Conservation (phyloP, 768 basidiomycete genomes). For the Tricholoma sp. region DNA sequence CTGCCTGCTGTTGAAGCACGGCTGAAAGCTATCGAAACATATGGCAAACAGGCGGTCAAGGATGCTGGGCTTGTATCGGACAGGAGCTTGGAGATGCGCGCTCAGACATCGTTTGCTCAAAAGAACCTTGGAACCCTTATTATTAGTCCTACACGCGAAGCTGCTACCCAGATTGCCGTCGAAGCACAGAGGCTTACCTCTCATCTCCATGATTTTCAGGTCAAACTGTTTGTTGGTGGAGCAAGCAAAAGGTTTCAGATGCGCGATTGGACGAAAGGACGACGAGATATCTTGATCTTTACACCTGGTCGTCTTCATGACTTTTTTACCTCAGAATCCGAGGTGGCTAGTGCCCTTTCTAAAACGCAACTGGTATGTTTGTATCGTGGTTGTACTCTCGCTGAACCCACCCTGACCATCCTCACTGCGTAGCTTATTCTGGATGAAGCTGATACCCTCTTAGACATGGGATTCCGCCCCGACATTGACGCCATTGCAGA, state of each 20-base stretch:
- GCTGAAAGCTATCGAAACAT: constrained; percentile 47
- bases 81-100: constrained; percentile 22
- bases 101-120: constrained; percentile 34
- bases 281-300: constrained; percentile 79
- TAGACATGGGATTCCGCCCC: constrained; percentile 89
- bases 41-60: constrained; percentile 33
- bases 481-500: constrained; percentile 73
- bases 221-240: constrained; percentile 77
- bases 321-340: constrained; percentile 53
- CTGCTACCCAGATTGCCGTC: constrained; percentile 84
- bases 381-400: constrained; percentile 4
- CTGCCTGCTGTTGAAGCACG: constrained; percentile 82
- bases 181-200: constrained; percentile 66
- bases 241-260: constrained; percentile 60
- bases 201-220: constrained; percentile 60
- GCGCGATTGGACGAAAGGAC: constrained; percentile 53
- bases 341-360: constrained; percentile 47
- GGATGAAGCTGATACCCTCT: constrained; percentile 88
- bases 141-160: constrained; percentile 85
- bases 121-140: constrained; percentile 66
- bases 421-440: constrained; percentile 75
- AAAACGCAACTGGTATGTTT: constrained; percentile 54
- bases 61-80: constrained; percentile 38
- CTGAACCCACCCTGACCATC: constrained; percentile 2
- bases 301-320: constrained; percentile 89